Evolutionary conservation across 2,329 filamentous ascomycete genomes (phyloP).

Genomic region (Didymella pinodella): DNA sequence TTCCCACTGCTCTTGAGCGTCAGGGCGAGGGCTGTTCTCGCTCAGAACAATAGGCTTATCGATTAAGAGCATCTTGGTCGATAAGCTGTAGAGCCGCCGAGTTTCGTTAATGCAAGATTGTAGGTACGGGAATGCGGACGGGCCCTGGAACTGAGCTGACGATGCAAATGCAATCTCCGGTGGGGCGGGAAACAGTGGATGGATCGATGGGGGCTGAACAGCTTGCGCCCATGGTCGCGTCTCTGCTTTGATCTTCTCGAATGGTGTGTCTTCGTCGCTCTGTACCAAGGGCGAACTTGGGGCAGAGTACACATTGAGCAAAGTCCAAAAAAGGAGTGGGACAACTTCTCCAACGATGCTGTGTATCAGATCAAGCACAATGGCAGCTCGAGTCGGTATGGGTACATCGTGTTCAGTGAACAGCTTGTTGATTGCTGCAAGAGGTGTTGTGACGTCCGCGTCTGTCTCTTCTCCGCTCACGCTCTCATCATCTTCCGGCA

Average conservation of each 20-base stretch:
- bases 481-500: constrained; percentile 44
- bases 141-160: constrained; percentile 18
- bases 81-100: constrained; percentile 41
- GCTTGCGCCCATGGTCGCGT: constrained; percentile 43
- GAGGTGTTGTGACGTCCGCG: constrained; percentile 44
- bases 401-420: constrained; percentile 42
- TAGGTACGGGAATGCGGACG: constrained; percentile 36
- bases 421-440: constrained; percentile 42
- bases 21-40: constrained; percentile 30
- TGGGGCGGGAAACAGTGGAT: constrained; percentile 47
- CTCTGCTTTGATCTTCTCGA: constrained; percentile 40
- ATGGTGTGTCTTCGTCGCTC: constrained; percentile 21
- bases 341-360: constrained; percentile 39
- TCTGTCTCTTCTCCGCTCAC: constrained; percentile 46
- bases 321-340: constrained; percentile 46
- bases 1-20: constrained; percentile 37
- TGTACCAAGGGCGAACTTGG: constrained; percentile 20
- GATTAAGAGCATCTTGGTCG: constrained; percentile 31
- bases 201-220: constrained; percentile 47
- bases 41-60: constrained; percentile 33
- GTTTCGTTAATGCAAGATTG: constrained; percentile 45
- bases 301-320: constrained; percentile 40
- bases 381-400: constrained; percentile 38
- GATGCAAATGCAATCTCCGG: constrained; percentile 41
- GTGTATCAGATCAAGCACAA: constrained; percentile 43